A percentile compares a stretch with the other conserved stretches of the same genome.
Evolutionary conservation across 2,329 filamentous ascomycete species (phyloP).

Genomic region (Penicillium capsulatum): DNA sequence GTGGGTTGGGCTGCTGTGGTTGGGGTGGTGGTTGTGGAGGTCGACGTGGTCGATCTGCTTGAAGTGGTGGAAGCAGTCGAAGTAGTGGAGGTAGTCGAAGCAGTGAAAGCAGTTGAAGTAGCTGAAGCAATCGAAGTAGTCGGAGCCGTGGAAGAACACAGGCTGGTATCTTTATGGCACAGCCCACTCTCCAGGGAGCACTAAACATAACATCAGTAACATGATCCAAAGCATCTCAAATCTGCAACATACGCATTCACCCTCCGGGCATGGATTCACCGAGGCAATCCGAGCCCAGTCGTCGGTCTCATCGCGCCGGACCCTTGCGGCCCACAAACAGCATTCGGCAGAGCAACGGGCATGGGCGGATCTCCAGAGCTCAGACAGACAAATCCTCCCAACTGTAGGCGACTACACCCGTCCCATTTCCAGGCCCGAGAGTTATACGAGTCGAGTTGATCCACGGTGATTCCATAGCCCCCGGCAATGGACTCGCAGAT

Average conservation of each 20-base stretch:
- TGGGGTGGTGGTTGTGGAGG: too few relatives aligned
- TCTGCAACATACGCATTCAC: slow-evolving; percentile 11
- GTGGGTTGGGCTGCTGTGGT: too few relatives aligned
- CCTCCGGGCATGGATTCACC: slow-evolving; percentile 15
- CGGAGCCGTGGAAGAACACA: too few relatives aligned
- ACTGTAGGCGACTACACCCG: slow-evolving; percentile 35
- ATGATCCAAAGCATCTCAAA: too few relatives aligned
- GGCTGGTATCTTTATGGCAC: too few relatives aligned
- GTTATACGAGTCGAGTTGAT: slow-evolving; percentile 42
- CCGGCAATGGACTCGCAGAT: slow-evolving; percentile 35
- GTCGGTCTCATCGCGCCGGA: slow-evolving; percentile 36
- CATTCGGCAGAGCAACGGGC: slow-evolving; percentile 37
- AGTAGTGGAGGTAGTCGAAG: too few relatives aligned
- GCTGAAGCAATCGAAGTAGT: too few relatives aligned
- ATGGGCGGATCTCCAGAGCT: slow-evolving; percentile 42
- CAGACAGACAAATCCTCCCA: slow-evolving; percentile 39
- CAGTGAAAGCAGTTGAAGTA: too few relatives aligned
- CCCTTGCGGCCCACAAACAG: slow-evolving; percentile 47
- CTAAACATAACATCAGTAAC: too few relatives aligned
- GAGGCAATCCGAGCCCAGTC: slow-evolving; percentile 24
- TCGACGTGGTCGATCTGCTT: too few relatives aligned
- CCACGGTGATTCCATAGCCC: slow-evolving; percentile 32
- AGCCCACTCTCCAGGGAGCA: too few relatives aligned
- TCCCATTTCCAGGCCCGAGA: slow-evolving; percentile 44
- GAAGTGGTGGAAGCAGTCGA: too few relatives aligned